Percentiles rank a stretch among this genome's conserved stretches.
phyloP scores from a whole-genome alignment of 768 basidiomycete species.

The Mrakia frigida region DNA sequence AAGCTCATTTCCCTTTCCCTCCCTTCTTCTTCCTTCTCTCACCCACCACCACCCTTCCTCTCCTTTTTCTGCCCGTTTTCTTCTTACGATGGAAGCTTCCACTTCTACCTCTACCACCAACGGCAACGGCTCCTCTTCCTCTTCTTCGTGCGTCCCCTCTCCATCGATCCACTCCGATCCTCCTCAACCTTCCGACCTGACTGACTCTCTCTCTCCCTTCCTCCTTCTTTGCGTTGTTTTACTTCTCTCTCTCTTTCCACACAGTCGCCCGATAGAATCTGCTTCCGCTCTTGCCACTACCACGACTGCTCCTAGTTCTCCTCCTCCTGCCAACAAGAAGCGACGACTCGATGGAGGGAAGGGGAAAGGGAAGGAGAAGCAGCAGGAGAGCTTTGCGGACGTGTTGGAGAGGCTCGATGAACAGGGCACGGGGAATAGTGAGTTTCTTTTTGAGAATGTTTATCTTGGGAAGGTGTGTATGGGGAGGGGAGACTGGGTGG shows the following conservation, averaged over 20 bases:
- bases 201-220: neutral
- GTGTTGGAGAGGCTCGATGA: conserved; percentile 41
- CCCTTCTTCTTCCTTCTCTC: too few relatives aligned
- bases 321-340: conserved; percentile 19
- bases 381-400: conserved; percentile 40
- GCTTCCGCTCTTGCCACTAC: too few relatives aligned
- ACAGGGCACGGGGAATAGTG: conserved; percentile 40
- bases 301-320: neutral
- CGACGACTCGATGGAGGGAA: neutral
- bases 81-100: too few relatives aligned
- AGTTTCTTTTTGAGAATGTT: neutral
- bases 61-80: too few relatives aligned
- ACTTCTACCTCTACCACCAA: too few relatives aligned
- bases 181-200: neutral
- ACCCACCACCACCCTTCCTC: too few relatives aligned
- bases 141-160: neutral
- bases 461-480: neutral
- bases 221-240: neutral
- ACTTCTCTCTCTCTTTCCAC: neutral
- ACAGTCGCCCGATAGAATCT: neutral
- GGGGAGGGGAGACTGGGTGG: neutral
- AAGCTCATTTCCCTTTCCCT: too few relatives aligned
- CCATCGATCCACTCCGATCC: too few relatives aligned
- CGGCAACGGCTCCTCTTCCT: too few relatives aligned
- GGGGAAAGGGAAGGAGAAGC: conserved; percentile 11